phyloP scores from a whole-genome alignment of 257 asterid genomes.

The Cynanchum wilfordii region DNA sequence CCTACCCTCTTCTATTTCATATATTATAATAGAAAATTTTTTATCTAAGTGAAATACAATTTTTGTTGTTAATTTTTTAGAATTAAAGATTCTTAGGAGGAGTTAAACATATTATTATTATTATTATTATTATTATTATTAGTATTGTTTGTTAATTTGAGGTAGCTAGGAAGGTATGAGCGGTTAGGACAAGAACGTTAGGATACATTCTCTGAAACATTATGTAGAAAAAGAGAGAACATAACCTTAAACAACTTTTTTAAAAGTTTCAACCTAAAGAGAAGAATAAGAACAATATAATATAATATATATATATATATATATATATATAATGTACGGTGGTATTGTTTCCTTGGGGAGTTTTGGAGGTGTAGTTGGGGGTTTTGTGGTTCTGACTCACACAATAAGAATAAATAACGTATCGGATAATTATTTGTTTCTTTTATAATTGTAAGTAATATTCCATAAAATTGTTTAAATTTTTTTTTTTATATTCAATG shows the following conservation, averaged over 20 bases:
- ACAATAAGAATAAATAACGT: no score
- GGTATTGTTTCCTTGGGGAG: no score
- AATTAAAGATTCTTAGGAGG: slow-evolving; percentile 2
- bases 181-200: slow-evolving; percentile 19
- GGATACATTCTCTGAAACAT: slow-evolving; percentile 8
- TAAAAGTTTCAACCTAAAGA: neutral
- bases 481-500: no score
- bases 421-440: no score
- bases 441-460: no score
- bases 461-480: no score
- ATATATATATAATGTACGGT: no score
- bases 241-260: neutral
- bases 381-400: no score
- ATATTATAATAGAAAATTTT: no score
- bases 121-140: neutral
- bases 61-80: neutral
- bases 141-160: neutral
- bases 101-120: neutral
- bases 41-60: no score
- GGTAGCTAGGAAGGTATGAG: slow-evolving; percentile 4
- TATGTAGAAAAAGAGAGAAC: neutral
- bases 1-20: neutral
- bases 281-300: neutral
- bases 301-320: neutral
- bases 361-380: no score